Percentiles rank a stretch among this genome's conserved stretches.
Conservation (phyloP, 108 stramenopile genomes). For the Cyclotella kingstonii region DNA sequence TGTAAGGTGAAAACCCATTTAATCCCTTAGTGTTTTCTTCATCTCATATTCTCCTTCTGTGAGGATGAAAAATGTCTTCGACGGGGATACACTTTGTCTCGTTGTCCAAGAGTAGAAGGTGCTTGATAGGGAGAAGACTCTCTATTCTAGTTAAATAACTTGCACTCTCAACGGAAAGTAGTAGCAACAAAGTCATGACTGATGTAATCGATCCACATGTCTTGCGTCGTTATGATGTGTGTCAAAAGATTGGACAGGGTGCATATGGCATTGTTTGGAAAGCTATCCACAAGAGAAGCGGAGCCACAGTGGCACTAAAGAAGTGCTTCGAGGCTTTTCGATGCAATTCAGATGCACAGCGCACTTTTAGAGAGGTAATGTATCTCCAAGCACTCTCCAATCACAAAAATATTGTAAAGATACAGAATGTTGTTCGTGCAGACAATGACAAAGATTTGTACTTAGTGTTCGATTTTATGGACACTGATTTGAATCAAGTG, state of each 20-base stretch:
- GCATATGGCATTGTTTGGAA: conserved; percentile 85
- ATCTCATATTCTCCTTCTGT: no score
- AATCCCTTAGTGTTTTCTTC: no score
- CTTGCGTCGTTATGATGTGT: conserved; percentile 35
- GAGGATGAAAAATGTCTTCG: no score
- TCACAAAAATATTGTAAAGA: conserved; percentile 80
- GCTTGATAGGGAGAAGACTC: no score
- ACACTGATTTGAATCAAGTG: conserved; percentile 84
- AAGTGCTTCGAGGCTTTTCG: conserved; percentile 90
- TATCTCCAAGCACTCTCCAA: conserved; percentile 67
- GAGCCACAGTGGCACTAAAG: conserved; percentile 71
- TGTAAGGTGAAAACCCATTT: no score
- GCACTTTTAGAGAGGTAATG: conserved; percentile 76
- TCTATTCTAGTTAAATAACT: no score
- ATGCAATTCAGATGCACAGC: conserved; percentile 70
- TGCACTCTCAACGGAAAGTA: no score
- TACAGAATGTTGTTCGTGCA: conserved; percentile 71
- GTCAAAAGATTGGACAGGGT: conserved; percentile 46
- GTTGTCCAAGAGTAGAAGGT: no score
- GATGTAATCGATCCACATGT: conserved; percentile 47
- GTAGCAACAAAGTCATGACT: no score
- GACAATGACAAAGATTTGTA: conserved; percentile 86
- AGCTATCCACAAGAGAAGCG: conserved; percentile 62
- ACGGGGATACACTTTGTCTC: no score
- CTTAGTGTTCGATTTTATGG: conserved; percentile 85